Conservation (phyloP, 1,284 basidiomycete species). For the Boletus smithii region DNA sequence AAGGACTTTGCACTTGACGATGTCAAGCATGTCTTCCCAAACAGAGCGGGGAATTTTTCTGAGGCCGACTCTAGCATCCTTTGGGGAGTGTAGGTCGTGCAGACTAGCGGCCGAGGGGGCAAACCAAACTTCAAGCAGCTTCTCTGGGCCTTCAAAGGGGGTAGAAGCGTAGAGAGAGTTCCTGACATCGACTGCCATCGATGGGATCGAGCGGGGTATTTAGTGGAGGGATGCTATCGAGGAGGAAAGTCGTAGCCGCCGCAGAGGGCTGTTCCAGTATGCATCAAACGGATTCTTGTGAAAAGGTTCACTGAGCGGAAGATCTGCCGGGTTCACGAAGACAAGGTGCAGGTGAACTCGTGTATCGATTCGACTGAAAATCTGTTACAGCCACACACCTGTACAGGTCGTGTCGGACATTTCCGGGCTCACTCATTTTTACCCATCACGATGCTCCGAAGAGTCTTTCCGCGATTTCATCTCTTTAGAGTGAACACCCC, state of each 20-base stretch:
- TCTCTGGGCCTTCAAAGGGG: conserved; percentile 90
- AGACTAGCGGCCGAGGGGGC: conserved; percentile 69
- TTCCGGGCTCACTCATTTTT: not conserved
- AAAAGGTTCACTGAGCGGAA: conserved; percentile 19
- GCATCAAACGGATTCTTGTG: conserved; percentile 49
- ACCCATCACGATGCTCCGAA: conserved; percentile 18
- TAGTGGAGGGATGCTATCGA: conserved; percentile 57
- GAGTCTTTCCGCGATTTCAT: conserved; percentile 27
- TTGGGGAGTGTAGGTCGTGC: conserved; percentile 40
- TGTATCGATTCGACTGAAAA: conserved; percentile 13
- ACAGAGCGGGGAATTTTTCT: conserved; percentile 71
- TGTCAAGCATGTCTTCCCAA: conserved; percentile 98
- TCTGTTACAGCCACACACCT: conserved; percentile 22
- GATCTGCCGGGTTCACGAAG: conserved; percentile 18
- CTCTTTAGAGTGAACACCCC: conserved; percentile 37
- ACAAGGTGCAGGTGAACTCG: conserved; percentile 10
- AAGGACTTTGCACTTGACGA: conserved; percentile 96
- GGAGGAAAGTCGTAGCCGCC: conserved; percentile 42
- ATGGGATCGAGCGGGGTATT: no score
- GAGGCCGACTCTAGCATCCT: conserved; percentile 60
- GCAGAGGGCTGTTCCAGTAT: conserved; percentile 45
- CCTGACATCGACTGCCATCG: conserved; percentile 38
- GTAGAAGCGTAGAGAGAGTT: conserved; percentile 39
- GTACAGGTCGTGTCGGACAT: conserved; percentile 23
- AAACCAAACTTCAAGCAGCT: conserved; percentile 98